Base-by-base conservation (phyloP, 106 monocot genomes). In the Dendrobium catenatum region DNA sequence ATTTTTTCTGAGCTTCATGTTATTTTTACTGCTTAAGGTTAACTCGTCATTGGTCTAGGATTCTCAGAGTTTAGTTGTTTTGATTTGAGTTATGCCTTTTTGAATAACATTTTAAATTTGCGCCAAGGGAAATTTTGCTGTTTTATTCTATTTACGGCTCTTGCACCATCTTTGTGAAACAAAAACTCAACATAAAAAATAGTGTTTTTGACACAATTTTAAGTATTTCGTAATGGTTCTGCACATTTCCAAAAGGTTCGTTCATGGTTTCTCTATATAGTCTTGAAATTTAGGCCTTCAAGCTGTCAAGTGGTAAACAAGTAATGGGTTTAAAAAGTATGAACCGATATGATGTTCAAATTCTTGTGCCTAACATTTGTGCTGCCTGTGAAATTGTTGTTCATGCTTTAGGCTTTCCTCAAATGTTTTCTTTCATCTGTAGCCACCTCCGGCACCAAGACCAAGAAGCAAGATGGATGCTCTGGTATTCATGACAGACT, bases 391-490 rank as follows among this genome's bases (percentile, higher is more conserved):
- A 61, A 61, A 61, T 61, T 61, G 70, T 70, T 33, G 22, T 10
- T 44, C 74, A 42, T 18, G 43, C 43, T 43, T 70, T 10, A 37
- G 33, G 33, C 31, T 70, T 44, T 74, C 42, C 74, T 19, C 20
- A 51, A 49, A 17, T 4, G 49, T 26, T 46, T 37, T 42, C 54
- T 66, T 79, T 47, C 61, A 74, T 81, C 76, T 81, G 77, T 90
- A 97, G 96, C 90, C 94, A 56, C 87, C 90, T 15, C 90, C 94
- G 7, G 9, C 81, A n/a, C 92, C 86, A 64, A 92, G 85, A 85
- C 83, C 92, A 29, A 90, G 87, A 81, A 94, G 92, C 88, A 91
- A 83, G 83, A 85, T 97, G 82, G 94, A 97, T 16, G 76, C 84
- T 4, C 83, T 97, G 16, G 80, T 94, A 43, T 89, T 92, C 76